Percentiles rank a stretch among this genome's conserved stretches.
phyloP scores from a whole-genome alignment of 192 early-diverging fungal genomes.

The Coemansia sp. region DNA sequence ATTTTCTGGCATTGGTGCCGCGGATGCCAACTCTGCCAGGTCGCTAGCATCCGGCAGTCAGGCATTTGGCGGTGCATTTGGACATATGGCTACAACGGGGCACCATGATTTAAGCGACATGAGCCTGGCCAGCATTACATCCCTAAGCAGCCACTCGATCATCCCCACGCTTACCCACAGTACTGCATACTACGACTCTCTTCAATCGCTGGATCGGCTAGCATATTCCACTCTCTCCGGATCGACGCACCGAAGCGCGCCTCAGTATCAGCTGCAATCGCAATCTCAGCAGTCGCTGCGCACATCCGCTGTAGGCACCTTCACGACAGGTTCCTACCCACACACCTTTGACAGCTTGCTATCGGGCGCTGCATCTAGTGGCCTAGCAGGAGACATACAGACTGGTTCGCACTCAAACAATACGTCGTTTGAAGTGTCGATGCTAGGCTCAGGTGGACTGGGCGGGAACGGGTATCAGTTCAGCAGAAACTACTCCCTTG shows the following conservation, averaged over 20 bases:
- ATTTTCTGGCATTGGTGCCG: conserved; percentile 1
- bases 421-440: conserved; percentile 10
- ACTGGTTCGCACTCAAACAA: not conserved
- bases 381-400: not conserved
- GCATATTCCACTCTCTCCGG: conserved; percentile 15
- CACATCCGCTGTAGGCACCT: not conserved
- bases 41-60: conserved; percentile 8
- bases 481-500: conserved; percentile 28
- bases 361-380: not conserved
- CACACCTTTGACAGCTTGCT: conserved; percentile 19
- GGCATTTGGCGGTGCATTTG: conserved; percentile 13
- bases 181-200: conserved; percentile 30
- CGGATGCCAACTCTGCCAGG: not conserved
- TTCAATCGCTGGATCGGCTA: conserved; percentile 39
- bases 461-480: conserved; percentile 2
- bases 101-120: conserved; percentile 21
- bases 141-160: conserved; percentile 18
- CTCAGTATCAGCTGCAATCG: conserved; percentile 3
- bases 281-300: not conserved
- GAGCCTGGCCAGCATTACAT: conserved; percentile 25
- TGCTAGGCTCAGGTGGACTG: not conserved
- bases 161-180: conserved; percentile 19
- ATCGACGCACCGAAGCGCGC: not conserved
- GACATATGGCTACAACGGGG: conserved; percentile 12
- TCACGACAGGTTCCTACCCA: conserved; percentile 4